Evolutionary conservation across 495 filamentous ascomycete genomes (phyloP).

Genomic region (Penicillium psychrofluorescens): DNA sequence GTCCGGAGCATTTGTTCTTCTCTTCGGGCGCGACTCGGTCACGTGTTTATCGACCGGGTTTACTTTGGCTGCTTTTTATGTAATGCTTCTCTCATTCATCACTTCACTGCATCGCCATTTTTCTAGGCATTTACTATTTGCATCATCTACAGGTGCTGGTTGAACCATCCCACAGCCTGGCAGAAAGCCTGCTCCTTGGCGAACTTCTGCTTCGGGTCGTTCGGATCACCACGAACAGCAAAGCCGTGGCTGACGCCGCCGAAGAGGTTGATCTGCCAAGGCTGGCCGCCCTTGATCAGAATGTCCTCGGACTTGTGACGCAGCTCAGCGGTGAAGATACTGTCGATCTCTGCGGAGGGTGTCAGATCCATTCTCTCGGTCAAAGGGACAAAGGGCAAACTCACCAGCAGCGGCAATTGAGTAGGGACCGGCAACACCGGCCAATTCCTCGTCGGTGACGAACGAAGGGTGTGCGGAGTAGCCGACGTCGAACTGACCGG

Average conservation of each 20-base stretch:
- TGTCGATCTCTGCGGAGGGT: slow-evolving; percentile 55
- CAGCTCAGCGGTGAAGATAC: slow-evolving; percentile 69
- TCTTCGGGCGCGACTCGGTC: too few species aligned
- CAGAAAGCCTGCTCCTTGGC: slow-evolving; percentile 82
- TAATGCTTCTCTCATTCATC: too few species aligned
- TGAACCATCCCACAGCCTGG: slow-evolving; percentile 77
- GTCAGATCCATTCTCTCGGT: neutral
- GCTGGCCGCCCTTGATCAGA: slow-evolving; percentile 51
- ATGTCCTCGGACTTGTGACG: slow-evolving; percentile 57
- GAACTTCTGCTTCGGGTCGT: slow-evolving; percentile 54
- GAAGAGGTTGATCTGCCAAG: slow-evolving; percentile 79
- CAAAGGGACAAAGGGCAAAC: slow-evolving; percentile 6
- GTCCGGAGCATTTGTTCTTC: too few species aligned
- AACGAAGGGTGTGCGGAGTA: slow-evolving; percentile 74
- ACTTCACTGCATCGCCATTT: too few species aligned
- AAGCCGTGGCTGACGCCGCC: slow-evolving; percentile 75
- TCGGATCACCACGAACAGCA: slow-evolving; percentile 60
- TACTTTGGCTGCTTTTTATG: too few species aligned
- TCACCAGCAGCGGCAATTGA: slow-evolving; percentile 68
- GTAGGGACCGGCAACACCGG: slow-evolving; percentile 61
- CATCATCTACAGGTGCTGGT: slow-evolving; percentile 43
- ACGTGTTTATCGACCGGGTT: too few species aligned
- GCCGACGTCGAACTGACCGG: slow-evolving; percentile 52
- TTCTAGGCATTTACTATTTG: too few species aligned
- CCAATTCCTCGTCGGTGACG: slow-evolving; percentile 68